These are phyloP conservation scores for Lavandula angustifolia DNA, from an alignment of 257 asterid genomes.

Conservation along the genomic window DNA sequence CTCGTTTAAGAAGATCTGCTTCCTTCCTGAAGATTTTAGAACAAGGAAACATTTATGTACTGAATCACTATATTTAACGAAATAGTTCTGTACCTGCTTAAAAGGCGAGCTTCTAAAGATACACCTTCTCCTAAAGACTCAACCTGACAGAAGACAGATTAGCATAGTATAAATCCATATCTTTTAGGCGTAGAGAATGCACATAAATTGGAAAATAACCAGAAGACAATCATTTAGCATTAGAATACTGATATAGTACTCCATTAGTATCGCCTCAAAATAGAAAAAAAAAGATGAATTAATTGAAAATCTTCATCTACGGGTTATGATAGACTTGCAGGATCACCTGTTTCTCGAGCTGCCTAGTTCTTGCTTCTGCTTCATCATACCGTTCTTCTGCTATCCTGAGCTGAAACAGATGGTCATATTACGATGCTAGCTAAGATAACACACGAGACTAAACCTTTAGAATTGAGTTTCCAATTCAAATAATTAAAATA, in stretches of 20 bases:
- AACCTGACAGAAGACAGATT: constrained; percentile 47
- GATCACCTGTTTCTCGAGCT: constrained; percentile 84
- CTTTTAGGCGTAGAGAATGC: constrained; percentile 10
- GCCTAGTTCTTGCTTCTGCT: constrained; percentile 91
- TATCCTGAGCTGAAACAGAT: constrained; percentile 72
- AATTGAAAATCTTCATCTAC: background rate
- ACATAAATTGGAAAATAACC: background rate
- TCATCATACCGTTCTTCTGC: constrained; percentile 90
- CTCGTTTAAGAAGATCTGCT: constrained; percentile 93
- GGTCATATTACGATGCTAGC: constrained; percentile 32
- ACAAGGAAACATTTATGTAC: constrained; percentile 24
- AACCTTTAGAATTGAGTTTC: constrained; percentile 15
- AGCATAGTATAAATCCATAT: background rate
- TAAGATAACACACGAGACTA: constrained; percentile 7
- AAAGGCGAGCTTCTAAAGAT: constrained; percentile 90
- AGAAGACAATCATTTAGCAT: background rate
- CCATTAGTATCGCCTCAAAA: background rate
- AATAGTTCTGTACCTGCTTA: constrained; percentile 69
- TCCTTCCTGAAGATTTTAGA: constrained; percentile 65
- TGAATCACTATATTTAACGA: constrained; percentile 14
- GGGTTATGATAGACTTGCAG: background rate
- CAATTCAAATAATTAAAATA: background rate
- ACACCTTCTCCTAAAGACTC: constrained; percentile 93
- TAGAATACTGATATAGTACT: background rate
- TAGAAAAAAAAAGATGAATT: background rate